Conservation (phyloP, 2,329 filamentous ascomycete genomes). For the Venturia carpophila region DNA sequence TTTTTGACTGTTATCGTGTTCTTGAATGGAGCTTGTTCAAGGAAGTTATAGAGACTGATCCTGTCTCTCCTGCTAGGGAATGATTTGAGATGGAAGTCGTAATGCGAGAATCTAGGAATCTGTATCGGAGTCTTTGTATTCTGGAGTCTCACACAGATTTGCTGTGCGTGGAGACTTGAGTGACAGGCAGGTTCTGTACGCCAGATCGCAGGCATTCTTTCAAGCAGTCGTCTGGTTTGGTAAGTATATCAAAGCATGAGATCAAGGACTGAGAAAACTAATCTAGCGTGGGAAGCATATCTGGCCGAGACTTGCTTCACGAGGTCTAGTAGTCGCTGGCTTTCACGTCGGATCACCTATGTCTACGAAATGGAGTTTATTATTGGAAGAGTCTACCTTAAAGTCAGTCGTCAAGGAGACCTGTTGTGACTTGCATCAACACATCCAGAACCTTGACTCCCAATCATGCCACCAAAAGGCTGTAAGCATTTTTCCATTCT, state of each 20-base stretch:
- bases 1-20: background rate
- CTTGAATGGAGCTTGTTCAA: background rate
- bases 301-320: too few species aligned
- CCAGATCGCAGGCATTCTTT: conserved; percentile 29
- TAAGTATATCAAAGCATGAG: conserved; percentile 12
- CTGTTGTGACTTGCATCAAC: background rate
- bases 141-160: conserved; percentile 30
- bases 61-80: background rate
- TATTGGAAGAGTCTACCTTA: background rate
- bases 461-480: background rate
- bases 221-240: conserved; percentile 31
- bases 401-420: background rate
- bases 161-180: conserved; percentile 28
- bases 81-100: conserved; percentile 23
- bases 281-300: too few species aligned
- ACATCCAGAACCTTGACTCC: background rate
- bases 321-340: background rate
- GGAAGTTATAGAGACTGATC: conserved; percentile 8
- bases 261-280: too few species aligned
- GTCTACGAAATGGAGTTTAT: background rate
- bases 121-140: conserved; percentile 29
- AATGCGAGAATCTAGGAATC: conserved; percentile 25
- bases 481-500: background rate
- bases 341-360: background rate
- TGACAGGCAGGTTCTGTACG: conserved; percentile 26